Percentiles rank a stretch among this genome's conserved stretches.
Evolutionary conservation across 192 early-diverging fungal genomes (phyloP).

Genomic region (Anaeromyces robustus): DNA sequence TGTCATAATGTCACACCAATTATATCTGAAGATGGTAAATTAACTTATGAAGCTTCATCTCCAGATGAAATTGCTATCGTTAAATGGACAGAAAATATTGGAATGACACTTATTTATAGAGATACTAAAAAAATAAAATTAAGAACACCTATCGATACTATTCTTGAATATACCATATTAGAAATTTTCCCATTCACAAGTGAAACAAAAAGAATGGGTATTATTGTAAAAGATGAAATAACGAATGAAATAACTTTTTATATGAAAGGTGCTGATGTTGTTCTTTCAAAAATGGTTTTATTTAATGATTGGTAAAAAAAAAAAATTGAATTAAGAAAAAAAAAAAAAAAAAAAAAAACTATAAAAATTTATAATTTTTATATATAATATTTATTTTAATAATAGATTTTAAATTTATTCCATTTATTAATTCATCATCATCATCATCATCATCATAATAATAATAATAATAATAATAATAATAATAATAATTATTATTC

Average conservation of each 20-base stretch:
- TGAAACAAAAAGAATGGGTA: conserved; percentile 95
- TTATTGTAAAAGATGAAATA: conserved; percentile 53
- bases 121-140: conserved; percentile 44
- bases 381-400: no score
- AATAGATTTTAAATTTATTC: no score
- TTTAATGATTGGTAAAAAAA: background rate
- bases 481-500: no score
- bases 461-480: no score
- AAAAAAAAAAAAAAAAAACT: no score
- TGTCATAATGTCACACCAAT: conserved; percentile 86
- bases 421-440: no score
- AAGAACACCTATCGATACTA: conserved; percentile 4
- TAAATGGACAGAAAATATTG: conserved; percentile 76
- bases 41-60: conserved; percentile 84
- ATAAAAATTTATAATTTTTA: no score
- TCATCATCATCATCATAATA: no score
- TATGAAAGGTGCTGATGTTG: conserved; percentile 65
- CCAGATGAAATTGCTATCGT: conserved; percentile 96
- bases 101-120: conserved; percentile 63
- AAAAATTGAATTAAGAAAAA: no score
- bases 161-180: conserved; percentile 58
- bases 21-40: conserved; percentile 28
- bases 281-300: background rate
- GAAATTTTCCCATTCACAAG: conserved; percentile 98
- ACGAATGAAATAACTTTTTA: conserved; percentile 72